Percentiles rank a stretch among this genome's conserved stretches.
These are phyloP conservation scores for Quercus bicolor DNA, from an alignment of 306 rosid genomes.

Conservation along the genomic window DNA sequence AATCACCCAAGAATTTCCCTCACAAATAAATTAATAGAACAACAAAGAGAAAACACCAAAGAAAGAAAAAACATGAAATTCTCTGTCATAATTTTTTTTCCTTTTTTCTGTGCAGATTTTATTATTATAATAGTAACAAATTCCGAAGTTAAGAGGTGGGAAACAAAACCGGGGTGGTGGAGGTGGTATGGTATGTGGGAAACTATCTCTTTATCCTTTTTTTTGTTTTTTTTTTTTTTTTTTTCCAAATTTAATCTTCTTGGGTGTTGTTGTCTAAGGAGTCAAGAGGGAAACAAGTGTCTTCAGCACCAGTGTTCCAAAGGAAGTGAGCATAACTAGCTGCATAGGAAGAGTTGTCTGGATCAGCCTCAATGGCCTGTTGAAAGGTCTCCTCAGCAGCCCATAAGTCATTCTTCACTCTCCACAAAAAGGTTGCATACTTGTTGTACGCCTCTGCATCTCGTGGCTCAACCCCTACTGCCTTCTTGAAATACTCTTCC, in stretches of 20 bases:
- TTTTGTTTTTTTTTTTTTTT: background rate
- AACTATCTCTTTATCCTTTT: background rate
- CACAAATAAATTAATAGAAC: background rate
- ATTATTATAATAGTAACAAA: background rate
- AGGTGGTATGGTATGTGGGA: background rate
- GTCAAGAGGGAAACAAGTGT: constrained; percentile 73
- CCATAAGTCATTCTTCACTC: constrained; percentile 70
- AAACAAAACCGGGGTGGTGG: background rate
- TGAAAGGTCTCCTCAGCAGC: constrained; percentile 83
- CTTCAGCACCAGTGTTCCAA: constrained; percentile 92
- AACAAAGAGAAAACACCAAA: background rate
- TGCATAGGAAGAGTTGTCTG: constrained; percentile 64
- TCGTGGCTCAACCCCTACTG: constrained; percentile 48
- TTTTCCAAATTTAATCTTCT: constrained; percentile 19
- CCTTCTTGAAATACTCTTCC: constrained; percentile 81
- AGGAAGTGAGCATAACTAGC: constrained; percentile 90
- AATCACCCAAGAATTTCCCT: background rate
- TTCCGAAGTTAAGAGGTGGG: background rate
- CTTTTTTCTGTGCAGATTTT: background rate
- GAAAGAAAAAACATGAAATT: background rate
- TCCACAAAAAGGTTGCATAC: constrained; percentile 85
- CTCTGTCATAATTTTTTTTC: background rate
- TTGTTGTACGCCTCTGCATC: constrained; percentile 83
- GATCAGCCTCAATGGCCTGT: constrained; percentile 80
- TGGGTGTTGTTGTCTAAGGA: constrained; percentile 40